A percentile compares a stretch with the other conserved stretches of the same genome.
Evolutionary conservation across 140 eudicot species (phyloP).

Genomic region (Senecio squalidus): DNA sequence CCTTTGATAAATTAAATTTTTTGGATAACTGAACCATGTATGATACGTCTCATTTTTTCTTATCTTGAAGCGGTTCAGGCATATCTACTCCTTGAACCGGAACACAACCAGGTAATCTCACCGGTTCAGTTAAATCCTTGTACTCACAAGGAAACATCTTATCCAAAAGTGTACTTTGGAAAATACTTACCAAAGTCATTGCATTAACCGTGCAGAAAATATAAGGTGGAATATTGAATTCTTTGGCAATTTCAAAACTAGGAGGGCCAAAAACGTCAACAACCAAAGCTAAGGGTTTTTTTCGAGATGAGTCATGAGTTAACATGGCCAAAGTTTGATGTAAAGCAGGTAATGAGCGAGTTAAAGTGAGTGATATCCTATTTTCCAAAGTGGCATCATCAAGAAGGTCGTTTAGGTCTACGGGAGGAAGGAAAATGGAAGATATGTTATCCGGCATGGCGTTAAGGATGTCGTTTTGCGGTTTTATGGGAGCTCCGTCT

Average conservation of each 20-base stretch:
- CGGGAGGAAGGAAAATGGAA: slow-evolving; percentile 34
- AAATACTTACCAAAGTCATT: slow-evolving; percentile 13
- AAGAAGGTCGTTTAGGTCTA: slow-evolving; percentile 25
- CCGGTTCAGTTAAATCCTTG: slow-evolving; percentile 35
- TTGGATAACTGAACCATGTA: slow-evolving; percentile 24
- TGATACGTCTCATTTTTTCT: slow-evolving; percentile 34
- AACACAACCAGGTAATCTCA: slow-evolving; percentile 31
- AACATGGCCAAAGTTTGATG: slow-evolving; percentile 12
- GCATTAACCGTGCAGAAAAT: slow-evolving; percentile 30
- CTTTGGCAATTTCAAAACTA: slow-evolving; percentile 29
- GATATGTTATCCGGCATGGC: slow-evolving; percentile 31
- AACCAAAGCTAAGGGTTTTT: slow-evolving; percentile 21
- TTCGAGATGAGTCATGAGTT: not conserved
- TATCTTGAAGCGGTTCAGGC: slow-evolving; percentile 23
- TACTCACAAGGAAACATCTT: slow-evolving; percentile 12
- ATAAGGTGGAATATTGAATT: slow-evolving; percentile 22
- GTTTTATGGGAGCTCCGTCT: slow-evolving; percentile 25
- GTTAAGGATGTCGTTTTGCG: slow-evolving; percentile 31
- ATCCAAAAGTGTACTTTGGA: slow-evolving; percentile 24
- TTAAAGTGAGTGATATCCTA: slow-evolving; percentile 23
- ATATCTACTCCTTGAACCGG: slow-evolving; percentile 29
- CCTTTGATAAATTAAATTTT: slow-evolving; percentile 41
- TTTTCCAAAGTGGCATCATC: slow-evolving; percentile 7
- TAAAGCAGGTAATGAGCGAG: slow-evolving; percentile 27
- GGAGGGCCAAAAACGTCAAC: slow-evolving; percentile 34